Base-by-base conservation (phyloP, 2,329 filamentous ascomycete genomes). In the Xenoacremonium recifei region DNA sequence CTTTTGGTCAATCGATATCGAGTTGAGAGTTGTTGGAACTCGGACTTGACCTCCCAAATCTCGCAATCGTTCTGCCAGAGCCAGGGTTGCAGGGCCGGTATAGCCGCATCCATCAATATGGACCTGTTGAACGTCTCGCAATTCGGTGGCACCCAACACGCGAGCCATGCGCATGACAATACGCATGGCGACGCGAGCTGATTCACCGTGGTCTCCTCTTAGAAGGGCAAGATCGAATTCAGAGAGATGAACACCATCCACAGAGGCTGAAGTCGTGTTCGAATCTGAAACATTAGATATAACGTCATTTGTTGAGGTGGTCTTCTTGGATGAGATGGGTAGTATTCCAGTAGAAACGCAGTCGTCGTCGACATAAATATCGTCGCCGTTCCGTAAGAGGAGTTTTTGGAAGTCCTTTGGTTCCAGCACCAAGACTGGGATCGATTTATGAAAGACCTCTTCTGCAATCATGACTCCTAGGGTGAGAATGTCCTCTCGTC, bases 41-140 rank as follows among this genome's bases (percentile, higher is more conserved):
- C 45, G 45, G 6, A 71, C 58, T n/a, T 54, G 62, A 1, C 59
- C 68, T 2, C 64, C 66, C 35, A 60, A 45, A 4, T 55, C 45
- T 1, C 58, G 54, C 2, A 73, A 53, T 5, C 40, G 55, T 39
- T 69, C 50, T 3, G 68, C 64, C 21, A 73, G 65, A 1, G 47
- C 39, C 1, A 72, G 49, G 11, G 57, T 61, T 4, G 56, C 67
- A 0, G 64, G 63, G 0, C 71, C 70, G 1, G 64, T 68, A 41
- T 72, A 72, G 25, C 68, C 58, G 40, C 70, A 69, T 11, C 57
- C 66, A 37, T 73, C 70, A 10, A 73, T 64, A 38, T 73, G 69
- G 20, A 61, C 68, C 45, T 68, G 67, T 0, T 54, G 59, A 11
- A 73, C 55, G 29, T 65, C 51, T 13, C 70, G 61, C 2, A 73